Evolutionary conservation across 1,284 basidiomycete genomes (phyloP).

Genomic region (Earliella scabrosa): DNA sequence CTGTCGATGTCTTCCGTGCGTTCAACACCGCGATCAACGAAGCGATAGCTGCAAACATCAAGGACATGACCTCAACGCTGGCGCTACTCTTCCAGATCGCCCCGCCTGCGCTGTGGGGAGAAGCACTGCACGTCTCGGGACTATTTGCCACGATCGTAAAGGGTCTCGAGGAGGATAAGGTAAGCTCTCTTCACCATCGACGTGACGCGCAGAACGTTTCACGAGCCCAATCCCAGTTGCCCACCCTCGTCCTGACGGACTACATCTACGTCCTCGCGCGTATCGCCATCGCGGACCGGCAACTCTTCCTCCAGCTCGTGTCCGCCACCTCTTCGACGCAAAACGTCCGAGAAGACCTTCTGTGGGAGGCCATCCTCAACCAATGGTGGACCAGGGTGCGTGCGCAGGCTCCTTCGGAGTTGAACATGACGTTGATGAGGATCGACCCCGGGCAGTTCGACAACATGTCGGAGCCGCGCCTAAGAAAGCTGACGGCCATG

Average conservation of each 20-base stretch:
- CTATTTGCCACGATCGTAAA: conserved; percentile 66
- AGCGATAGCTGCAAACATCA: conserved; percentile 57
- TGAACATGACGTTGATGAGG: not conserved
- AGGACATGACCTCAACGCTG: conserved; percentile 58
- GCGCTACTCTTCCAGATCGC: conserved; percentile 64
- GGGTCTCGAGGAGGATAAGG: conserved; percentile 67
- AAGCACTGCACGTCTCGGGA: conserved; percentile 70
- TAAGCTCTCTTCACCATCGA: conserved; percentile 30
- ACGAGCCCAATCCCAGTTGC: conserved; percentile 42
- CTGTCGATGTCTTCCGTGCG: conserved; percentile 58
- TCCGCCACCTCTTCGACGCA: conserved; percentile 55
- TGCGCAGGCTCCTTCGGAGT: conserved; percentile 4
- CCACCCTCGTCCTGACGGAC: conserved; percentile 62
- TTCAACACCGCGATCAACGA: conserved; percentile 52
- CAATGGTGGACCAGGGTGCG: conserved; percentile 81
- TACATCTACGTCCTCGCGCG: conserved; percentile 73
- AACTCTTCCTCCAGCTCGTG: conserved; percentile 70
- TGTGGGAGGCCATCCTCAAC: conserved; percentile 72
- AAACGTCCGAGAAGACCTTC: conserved; percentile 51
- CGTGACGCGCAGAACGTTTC: no score
- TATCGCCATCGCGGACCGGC: conserved; percentile 63
- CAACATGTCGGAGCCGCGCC: conserved; percentile 79
- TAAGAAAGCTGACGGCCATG: conserved; percentile 76
- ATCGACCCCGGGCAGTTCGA: conserved; percentile 63
- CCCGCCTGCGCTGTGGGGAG: conserved; percentile 68